Conservation (phyloP, 441 rosid species). For the Gossypium davidsonii region DNA sequence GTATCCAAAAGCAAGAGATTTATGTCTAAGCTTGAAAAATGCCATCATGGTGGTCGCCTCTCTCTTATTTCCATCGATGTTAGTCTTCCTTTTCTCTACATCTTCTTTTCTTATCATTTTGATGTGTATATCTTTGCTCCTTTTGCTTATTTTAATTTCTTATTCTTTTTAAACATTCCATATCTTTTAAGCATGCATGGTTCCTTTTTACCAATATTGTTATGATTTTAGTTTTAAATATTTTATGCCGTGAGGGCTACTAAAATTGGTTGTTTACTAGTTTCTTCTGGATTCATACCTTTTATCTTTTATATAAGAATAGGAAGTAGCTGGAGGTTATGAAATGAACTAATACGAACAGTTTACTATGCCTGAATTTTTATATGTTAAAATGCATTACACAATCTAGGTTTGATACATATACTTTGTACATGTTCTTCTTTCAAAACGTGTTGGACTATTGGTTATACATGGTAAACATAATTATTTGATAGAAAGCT, state of each 20-base stretch:
- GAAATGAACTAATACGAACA: neutral
- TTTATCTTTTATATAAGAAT: neutral
- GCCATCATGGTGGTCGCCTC: slow-evolving; percentile 66
- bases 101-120: neutral
- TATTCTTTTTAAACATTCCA: neutral
- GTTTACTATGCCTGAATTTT: neutral
- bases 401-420: neutral
- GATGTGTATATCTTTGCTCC: neutral
- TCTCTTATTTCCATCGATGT: slow-evolving; percentile 88
- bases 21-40: slow-evolving; percentile 97
- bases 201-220: neutral
- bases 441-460: neutral
- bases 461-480: neutral
- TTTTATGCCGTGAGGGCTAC: neutral
- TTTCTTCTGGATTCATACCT: slow-evolving; percentile 1
- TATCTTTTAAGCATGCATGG: neutral
- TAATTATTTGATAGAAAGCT: neutral
- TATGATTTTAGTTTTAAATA: slow-evolving; percentile 8
- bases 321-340: slow-evolving; percentile 2
- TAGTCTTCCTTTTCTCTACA: slow-evolving; percentile 26
- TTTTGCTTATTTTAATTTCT: neutral
- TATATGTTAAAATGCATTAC: neutral
- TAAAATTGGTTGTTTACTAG: neutral
- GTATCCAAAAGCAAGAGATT: slow-evolving; percentile 96
- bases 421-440: neutral